These are phyloP conservation scores for Moesziomyces antarcticus DNA, from an alignment of 1,284 basidiomycete species.

Conservation along the genomic window DNA sequence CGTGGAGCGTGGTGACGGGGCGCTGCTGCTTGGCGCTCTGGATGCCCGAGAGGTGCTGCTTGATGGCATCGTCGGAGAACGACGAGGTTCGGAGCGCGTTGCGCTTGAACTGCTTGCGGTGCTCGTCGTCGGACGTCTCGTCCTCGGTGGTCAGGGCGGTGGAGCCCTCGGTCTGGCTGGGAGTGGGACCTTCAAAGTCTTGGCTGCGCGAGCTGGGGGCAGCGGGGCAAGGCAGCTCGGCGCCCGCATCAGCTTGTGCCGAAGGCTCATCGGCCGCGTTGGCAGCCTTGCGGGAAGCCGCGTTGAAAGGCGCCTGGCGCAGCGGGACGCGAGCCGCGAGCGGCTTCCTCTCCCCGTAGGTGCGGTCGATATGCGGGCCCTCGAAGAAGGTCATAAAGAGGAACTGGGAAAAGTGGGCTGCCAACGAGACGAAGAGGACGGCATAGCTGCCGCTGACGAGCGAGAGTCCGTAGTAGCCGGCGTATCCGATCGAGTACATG, in stretches of 20 bases:
- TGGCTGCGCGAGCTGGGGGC: background rate
- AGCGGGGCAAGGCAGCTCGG: background rate
- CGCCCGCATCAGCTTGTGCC: background rate
- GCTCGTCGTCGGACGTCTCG: constrained; percentile 35
- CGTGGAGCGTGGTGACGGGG: constrained; percentile 75
- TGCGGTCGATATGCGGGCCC: constrained; percentile 80
- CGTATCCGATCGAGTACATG: constrained; percentile 85
- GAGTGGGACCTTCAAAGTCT: constrained; percentile 27
- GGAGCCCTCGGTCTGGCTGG: constrained; percentile 46
- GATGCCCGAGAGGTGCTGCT: constrained; percentile 18
- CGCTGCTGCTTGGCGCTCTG: constrained; percentile 8
- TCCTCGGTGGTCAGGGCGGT: constrained; percentile 45
- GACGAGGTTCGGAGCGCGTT: constrained; percentile 27
- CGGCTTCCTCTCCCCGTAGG: constrained; percentile 62
- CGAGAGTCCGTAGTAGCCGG: constrained; percentile 89
- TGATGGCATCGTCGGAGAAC: constrained; percentile 45
- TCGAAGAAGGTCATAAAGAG: constrained; percentile 96
- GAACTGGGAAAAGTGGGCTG: constrained; percentile 93
- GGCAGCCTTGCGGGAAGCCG: constrained; percentile 51
- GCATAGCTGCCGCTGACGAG: constrained; percentile 87
- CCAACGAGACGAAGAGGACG: constrained; percentile 90
- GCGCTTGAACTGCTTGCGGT: constrained; percentile 13
- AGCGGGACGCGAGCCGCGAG: constrained; percentile 39
- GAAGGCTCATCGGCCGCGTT: constrained; percentile 6
- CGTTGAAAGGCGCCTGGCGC: constrained; percentile 51